Conservation (phyloP, 2,329 filamentous ascomycete species). For the Lachnellula arida region DNA sequence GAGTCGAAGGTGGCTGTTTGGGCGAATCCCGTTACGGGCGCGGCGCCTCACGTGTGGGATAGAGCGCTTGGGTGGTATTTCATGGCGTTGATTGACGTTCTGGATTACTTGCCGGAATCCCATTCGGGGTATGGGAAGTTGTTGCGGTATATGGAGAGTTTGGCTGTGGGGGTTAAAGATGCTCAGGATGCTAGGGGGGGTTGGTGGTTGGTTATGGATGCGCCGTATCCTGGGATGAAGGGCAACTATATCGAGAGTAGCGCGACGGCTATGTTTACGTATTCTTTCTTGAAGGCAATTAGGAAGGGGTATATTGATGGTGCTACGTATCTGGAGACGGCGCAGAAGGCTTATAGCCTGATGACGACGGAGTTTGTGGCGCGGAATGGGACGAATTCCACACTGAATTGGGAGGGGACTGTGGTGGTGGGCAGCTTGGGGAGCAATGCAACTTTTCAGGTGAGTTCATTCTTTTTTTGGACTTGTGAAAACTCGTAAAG, state of each 20-base stretch:
- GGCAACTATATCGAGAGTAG: slow-evolving; percentile 38
- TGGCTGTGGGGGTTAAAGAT: slow-evolving; percentile 12
- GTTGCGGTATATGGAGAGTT: not conserved
- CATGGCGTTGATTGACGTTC: slow-evolving; percentile 35
- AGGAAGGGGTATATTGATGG: slow-evolving; percentile 32
- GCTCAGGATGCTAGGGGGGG: slow-evolving; percentile 27
- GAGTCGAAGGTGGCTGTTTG: slow-evolving; percentile 32
- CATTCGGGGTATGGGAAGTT: slow-evolving; percentile 11
- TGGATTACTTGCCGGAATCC: slow-evolving; percentile 28
- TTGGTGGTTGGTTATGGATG: slow-evolving; percentile 38
- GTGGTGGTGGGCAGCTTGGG: slow-evolving; percentile 22
- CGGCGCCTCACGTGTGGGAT: slow-evolving; percentile 36
- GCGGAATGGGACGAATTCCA: slow-evolving; percentile 5
- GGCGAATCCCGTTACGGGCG: slow-evolving; percentile 34
- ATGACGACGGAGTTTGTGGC: slow-evolving; percentile 19
- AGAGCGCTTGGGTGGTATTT: slow-evolving; percentile 37
- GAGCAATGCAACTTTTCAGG: slow-evolving; percentile 19
- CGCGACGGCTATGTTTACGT: slow-evolving; percentile 36
- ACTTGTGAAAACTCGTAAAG: not conserved
- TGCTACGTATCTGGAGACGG: slow-evolving; percentile 10
- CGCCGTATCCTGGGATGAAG: slow-evolving; percentile 18
- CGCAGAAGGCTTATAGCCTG: slow-evolving; percentile 19
- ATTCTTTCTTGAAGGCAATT: slow-evolving; percentile 35
- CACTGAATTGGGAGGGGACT: slow-evolving; percentile 23
- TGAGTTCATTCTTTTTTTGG: slow-evolving; percentile 7